Base-by-base conservation (phyloP, 2,329 filamentous ascomycete genomes). In the Bipolaris bicolor region DNA sequence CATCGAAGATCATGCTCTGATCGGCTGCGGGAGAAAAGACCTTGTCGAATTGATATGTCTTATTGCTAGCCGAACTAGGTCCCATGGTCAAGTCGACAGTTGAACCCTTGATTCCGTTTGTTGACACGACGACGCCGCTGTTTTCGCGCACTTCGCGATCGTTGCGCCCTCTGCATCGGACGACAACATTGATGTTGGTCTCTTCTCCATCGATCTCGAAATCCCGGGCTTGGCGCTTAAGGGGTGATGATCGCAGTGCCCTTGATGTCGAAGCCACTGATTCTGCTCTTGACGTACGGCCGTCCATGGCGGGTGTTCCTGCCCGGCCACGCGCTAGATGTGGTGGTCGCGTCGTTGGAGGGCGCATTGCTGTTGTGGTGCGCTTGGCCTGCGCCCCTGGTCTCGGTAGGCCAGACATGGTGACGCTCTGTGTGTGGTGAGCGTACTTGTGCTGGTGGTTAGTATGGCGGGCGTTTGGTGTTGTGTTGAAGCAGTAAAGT, bases 181-280 rank as follows among this genome's bases (percentile, higher is more conserved):
- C 96, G 33, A 98, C 93, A 45, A 99, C 95, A 74, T 96, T 95
- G 78, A 99, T 99, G 75, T 97, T 99, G 7, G 94, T 98, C 77
- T 96, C 92, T 68, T 93, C 88, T 49, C 85, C 70, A 54, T 90
- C 87, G 5, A 84, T 77, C 43, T 94, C 93, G 71, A 89, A 94
- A 36, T 96, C 91, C 70, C 91, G 86, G 67, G 95, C 91, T 77
- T 97, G 97, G 70, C 93, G 88, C 81, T 97, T 97, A 43, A 82
- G 83, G 26, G 84, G 77, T 31, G 80, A 79, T 5, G 81, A 80
- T n/a, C 67, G 61, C 18, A 66, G 63, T 43, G 59, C 68, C 52
- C 81, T 78, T 49, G 49, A 36, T 2, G 77, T 74, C 16, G 90
- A 89, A 50, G 84, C 82, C 20, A 91, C 73, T 7, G 90, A 91